These are phyloP conservation scores for Garcia nutans DNA, from an alignment of 345 rosid genomes.

Conservation along the genomic window DNA sequence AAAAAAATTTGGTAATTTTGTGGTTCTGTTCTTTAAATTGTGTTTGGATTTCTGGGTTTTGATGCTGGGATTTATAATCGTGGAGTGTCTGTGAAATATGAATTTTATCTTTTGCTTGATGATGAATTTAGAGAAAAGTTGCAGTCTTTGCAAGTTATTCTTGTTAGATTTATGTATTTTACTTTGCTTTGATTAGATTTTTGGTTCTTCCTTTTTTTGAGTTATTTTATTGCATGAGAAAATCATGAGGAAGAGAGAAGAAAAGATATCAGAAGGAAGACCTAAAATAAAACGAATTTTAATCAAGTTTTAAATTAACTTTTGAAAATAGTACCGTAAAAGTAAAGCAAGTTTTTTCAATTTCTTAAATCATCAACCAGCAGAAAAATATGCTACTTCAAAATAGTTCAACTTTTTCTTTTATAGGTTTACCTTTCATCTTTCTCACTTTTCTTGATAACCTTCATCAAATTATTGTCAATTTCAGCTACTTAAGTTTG, in stretches of 20 bases:
- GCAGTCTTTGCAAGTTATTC: conserved; percentile 18
- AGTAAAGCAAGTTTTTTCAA: no score
- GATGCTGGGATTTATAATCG: neutral
- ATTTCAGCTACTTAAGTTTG: neutral
- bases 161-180: neutral
- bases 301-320: neutral
- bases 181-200: neutral
- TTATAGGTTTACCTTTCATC: neutral
- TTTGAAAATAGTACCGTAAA: no score
- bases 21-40: neutral
- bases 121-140: conserved; percentile 4
- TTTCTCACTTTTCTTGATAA: neutral
- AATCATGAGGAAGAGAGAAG: neutral
- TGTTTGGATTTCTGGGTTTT: conserved; percentile 11
- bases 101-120: conserved; percentile 12
- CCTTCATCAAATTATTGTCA: neutral
- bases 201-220: neutral
- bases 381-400: neutral
- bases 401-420: neutral
- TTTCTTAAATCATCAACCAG: neutral
- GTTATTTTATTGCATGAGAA: neutral
- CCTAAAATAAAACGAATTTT: neutral
- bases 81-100: neutral
- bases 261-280: neutral
- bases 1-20: neutral